phyloP scores from a whole-genome alignment of 495 filamentous ascomycete genomes.

The Penicillium maclennaniae region DNA sequence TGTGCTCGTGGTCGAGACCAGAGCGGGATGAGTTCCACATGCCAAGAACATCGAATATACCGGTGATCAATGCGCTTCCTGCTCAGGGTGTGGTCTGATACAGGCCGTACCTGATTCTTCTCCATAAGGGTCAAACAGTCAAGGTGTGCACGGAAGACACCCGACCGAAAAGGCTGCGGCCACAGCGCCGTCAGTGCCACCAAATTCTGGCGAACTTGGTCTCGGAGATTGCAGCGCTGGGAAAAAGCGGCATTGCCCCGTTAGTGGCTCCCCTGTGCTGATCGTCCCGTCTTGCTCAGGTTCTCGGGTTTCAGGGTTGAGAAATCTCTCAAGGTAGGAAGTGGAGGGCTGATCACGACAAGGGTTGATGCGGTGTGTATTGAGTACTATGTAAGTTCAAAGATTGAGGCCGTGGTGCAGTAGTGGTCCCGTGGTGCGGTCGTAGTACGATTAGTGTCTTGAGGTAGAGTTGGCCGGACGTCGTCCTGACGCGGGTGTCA shows the following conservation, averaged over 20 bases:
- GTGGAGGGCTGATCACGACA: not conserved
- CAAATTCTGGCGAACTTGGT: not conserved
- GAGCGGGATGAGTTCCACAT: constrained; percentile 11
- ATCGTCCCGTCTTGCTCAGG: constrained; percentile 3
- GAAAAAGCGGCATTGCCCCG: not conserved
- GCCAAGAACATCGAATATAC: constrained; percentile 18
- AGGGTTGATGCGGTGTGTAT: not conserved
- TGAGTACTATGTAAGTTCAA: not conserved
- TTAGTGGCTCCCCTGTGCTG: not conserved
- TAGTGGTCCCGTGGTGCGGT: not conserved
- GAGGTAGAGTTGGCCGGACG: not conserved
- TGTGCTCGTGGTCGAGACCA: constrained; percentile 20
- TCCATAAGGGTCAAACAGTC: not conserved
- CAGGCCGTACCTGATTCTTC: not conserved
- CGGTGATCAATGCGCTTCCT: constrained; percentile 1
- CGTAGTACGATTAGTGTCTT: not conserved
- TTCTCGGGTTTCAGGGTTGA: not conserved
- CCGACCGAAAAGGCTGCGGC: constrained; percentile 5
- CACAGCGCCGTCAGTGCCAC: not conserved
- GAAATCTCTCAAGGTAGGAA: not conserved
- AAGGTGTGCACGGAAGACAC: not conserved
- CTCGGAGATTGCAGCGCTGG: constrained; percentile 8
- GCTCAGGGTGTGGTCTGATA: not conserved
- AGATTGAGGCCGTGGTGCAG: not conserved
- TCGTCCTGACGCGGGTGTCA: not conserved